A percentile compares a stretch with the other conserved stretches of the same genome.
phyloP scores from a whole-genome alignment of 441 rosid species.

The Brassica hybrid region DNA sequence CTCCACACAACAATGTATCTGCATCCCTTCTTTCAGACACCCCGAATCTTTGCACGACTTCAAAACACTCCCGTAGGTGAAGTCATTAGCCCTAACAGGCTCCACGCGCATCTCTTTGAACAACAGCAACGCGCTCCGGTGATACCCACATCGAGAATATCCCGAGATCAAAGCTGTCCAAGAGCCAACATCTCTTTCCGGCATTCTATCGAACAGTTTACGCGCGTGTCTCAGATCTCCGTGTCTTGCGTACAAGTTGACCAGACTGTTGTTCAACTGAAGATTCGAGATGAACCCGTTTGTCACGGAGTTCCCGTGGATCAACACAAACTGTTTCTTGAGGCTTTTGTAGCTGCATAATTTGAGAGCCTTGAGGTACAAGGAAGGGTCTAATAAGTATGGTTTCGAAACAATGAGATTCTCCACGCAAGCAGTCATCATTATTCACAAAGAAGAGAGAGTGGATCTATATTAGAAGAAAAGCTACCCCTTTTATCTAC shows the following conservation, averaged over 20 bases:
- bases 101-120: conserved; percentile 57
- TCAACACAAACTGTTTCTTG: conserved; percentile 39
- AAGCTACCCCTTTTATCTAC: too few species aligned
- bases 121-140: conserved; percentile 47
- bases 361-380: conserved; percentile 48
- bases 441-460: conserved; percentile 1
- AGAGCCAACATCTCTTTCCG: conserved; percentile 59
- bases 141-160: conserved; percentile 47
- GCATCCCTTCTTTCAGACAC: conserved; percentile 60
- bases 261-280: conserved; percentile 50
- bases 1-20: conserved; percentile 68
- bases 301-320: conserved; percentile 54
- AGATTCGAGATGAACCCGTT: conserved; percentile 51
- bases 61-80: conserved; percentile 69
- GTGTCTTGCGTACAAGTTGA: conserved; percentile 44
- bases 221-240: conserved; percentile 47
- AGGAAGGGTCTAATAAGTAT: conserved; percentile 25
- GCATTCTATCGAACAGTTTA: conserved; percentile 72
- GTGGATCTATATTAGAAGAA: not conserved
- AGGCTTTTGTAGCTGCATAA: conserved; percentile 44
- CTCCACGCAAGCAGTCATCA: conserved; percentile 30
- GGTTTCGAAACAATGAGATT: conserved; percentile 23
- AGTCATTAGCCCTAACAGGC: conserved; percentile 56
- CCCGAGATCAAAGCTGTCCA: conserved; percentile 83
- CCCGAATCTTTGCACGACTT: conserved; percentile 64